Percentiles rank a stretch among this genome's conserved stretches.
These are phyloP conservation scores for Venturia aucupariae DNA, from an alignment of 2,329 filamentous ascomycete genomes.

Conservation along the genomic window DNA sequence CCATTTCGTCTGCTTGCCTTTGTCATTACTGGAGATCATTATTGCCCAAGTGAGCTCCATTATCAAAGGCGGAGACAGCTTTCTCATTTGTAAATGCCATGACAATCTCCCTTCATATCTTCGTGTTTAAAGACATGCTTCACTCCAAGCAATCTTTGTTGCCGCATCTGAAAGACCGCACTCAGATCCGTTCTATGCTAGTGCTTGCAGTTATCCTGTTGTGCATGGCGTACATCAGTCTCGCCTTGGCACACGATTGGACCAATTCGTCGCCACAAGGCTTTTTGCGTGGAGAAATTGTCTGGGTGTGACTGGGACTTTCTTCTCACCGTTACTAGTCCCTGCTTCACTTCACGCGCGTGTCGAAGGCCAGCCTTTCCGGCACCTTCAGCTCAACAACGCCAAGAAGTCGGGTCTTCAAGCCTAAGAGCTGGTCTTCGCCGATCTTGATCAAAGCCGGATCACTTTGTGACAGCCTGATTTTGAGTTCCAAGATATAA, in stretches of 20 bases:
- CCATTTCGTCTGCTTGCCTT: background rate
- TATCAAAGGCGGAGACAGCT: background rate
- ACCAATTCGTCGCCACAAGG: background rate
- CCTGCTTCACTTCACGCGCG: conserved; percentile 42
- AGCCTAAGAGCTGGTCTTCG: conserved; percentile 43
- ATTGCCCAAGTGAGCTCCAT: background rate
- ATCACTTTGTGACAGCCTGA: conserved; percentile 48
- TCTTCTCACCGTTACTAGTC: background rate
- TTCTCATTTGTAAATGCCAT: background rate
- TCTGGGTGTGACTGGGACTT: background rate
- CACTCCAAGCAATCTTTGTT: too few relatives aligned
- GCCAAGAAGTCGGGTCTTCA: conserved; percentile 47
- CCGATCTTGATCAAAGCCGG: conserved; percentile 45
- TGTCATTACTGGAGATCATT: background rate
- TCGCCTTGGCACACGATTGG: background rate
- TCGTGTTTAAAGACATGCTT: background rate
- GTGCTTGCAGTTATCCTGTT: background rate
- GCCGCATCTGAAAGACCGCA: background rate
- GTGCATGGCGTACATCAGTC: background rate
- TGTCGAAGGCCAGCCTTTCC: conserved; percentile 51
- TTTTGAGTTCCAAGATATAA: conserved; percentile 49
- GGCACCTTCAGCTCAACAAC: conserved; percentile 48
- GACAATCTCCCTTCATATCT: background rate
- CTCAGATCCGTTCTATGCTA: background rate
- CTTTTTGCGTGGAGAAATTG: background rate